Evolutionary conservation across 345 rosid genomes (phyloP), one percentile per base, ranked within the genome.

Genomic region (Kernera saxatilis): DNA sequence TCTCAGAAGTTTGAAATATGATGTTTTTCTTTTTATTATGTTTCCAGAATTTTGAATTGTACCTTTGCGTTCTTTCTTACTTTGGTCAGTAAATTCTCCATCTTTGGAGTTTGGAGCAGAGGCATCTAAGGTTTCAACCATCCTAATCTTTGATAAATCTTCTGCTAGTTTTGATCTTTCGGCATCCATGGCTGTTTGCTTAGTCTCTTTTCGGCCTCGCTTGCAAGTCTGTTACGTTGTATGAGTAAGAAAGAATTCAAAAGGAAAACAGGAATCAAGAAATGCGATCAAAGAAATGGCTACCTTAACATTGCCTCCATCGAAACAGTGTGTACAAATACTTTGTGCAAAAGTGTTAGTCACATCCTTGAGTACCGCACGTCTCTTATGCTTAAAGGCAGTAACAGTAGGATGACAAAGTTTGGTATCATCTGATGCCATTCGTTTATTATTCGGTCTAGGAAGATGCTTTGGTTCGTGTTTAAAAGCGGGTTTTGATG

Each of bases 321-420:
- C 60, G n/a, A 54, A 54, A 17, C 25, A 54, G 22, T 75, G 67
- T 51, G 33, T 66, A 55, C 45, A 29, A 12, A 74, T 32, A 74
- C 60, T 70, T 35, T 78, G 84, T 13, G 54, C 11, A 39, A 15
- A 23, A 58, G 71, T 37, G 70, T 90, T 90, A 1, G 87, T 80
- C n/a, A 86, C 91, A 74, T 92, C 95, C 78, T 77, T 83, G 7
- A 92, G 93, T 39, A 88, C 89, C 9, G 85, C 91, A 59, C 93
- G 84, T 80, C 84, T 86, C 82, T 92, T 92, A 67, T 79, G 81
- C 63, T 78, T 81, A 80, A 68, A 57, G 2, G 25, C 11, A 18
- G 26, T 19, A 45, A 19, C 25, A 41, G 22, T 44, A 63, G 74
- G 30, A 1, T 18, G 67, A 74, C 81, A 69, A 58, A 76, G 51